Conservation (phyloP, 352 stramenopile species). For the Phytophthora citricola region DNA sequence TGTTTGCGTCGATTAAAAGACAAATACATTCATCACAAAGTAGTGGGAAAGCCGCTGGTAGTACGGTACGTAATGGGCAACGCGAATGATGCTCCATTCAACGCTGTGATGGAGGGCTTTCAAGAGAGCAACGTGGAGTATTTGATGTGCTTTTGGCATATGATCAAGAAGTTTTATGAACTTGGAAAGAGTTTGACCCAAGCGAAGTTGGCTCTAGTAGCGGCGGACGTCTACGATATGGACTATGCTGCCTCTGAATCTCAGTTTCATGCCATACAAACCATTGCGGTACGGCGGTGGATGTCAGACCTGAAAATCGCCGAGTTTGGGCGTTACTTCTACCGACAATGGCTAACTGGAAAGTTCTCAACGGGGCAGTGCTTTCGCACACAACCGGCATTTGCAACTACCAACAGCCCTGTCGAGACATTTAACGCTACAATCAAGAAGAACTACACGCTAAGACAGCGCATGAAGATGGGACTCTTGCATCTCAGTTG, state of each 20-base stretch:
- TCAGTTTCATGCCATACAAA: background rate
- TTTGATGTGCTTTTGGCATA: background rate
- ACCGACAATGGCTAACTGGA: background rate
- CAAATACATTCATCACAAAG: background rate
- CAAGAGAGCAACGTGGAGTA: background rate
- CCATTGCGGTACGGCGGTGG: background rate
- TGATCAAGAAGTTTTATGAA: background rate
- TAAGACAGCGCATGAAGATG: background rate
- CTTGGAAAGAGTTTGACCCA: background rate
- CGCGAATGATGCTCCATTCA: background rate
- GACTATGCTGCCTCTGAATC: background rate
- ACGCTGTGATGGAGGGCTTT: background rate
- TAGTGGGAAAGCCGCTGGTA: slow-evolving; percentile 1
- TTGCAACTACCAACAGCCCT: background rate
- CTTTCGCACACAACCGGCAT: background rate
- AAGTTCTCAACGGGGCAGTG: background rate
- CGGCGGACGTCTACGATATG: background rate
- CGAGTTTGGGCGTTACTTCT: background rate
- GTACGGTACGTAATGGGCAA: background rate
- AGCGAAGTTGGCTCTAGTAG: background rate
- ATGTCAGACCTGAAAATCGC: background rate
- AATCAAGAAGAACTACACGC: background rate
- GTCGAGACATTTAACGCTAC: background rate
- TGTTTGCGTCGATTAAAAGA: background rate
- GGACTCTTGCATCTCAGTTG: background rate